phyloP scores from a whole-genome alignment of 163 green algal species.

The Scenedesmus sp. region DNA sequence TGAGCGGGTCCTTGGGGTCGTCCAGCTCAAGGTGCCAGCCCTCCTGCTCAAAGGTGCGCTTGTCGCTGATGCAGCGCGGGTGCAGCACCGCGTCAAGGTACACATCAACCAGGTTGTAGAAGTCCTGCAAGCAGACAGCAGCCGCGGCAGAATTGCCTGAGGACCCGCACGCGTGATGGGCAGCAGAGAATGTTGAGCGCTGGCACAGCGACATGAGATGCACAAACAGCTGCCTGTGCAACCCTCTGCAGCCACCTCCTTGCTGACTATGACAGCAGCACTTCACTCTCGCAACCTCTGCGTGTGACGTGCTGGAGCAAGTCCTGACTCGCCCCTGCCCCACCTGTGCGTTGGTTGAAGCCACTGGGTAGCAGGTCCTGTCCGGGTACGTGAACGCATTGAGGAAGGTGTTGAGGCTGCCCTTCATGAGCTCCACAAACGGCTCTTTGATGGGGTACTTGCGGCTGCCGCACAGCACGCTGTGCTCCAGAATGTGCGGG shows the following conservation, averaged over 20 bases:
- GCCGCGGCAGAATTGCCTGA: too few species aligned
- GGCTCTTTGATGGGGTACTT: slow-evolving; percentile 98
- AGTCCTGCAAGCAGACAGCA: slow-evolving; percentile 81
- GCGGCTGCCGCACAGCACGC: slow-evolving; percentile 55
- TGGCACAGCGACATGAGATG: not conserved
- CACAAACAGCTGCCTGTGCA: not conserved
- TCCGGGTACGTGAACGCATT: slow-evolving; percentile 99
- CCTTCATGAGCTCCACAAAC: slow-evolving; percentile 99
- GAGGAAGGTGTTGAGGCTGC: slow-evolving; percentile 98
- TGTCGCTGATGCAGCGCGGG: slow-evolving; percentile 90
- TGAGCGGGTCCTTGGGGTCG: slow-evolving; percentile 61
- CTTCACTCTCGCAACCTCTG: not conserved
- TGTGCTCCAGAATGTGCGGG: slow-evolving; percentile 58
- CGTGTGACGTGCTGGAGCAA: too few species aligned
- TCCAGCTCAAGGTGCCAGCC: slow-evolving; percentile 84
- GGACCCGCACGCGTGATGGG: too few species aligned
- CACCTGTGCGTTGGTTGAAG: slow-evolving; percentile 93
- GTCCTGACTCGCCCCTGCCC: too few species aligned
- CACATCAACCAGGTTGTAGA: slow-evolving; percentile 99
- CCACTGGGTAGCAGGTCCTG: slow-evolving; percentile 99
- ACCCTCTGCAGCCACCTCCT: too few species aligned
- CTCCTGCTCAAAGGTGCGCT: slow-evolving; percentile 94
- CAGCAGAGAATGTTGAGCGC: slow-evolving; percentile 94
- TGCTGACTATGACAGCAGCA: too few species aligned
- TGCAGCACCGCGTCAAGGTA: slow-evolving; percentile 99